These are phyloP conservation scores for Schoenoplectus triqueter DNA, from an alignment of 202 grass and related monocot genomes.

Conservation along the genomic window DNA sequence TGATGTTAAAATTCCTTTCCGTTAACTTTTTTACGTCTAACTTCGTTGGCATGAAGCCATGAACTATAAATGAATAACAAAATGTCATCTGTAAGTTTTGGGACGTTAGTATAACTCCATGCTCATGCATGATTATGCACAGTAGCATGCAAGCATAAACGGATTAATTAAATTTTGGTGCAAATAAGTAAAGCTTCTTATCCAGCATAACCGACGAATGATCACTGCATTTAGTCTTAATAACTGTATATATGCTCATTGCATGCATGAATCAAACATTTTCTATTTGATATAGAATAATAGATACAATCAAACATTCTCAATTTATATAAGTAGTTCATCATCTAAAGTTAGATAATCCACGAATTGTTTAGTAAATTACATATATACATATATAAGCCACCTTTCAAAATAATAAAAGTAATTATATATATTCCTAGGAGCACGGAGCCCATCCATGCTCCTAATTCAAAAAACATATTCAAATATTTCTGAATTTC, in stretches of 20 bases:
- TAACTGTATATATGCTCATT: neutral
- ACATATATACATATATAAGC: neutral
- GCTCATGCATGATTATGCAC: constrained; percentile 23
- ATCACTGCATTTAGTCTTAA: neutral
- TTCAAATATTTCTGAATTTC: no score
- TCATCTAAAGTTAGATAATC: neutral
- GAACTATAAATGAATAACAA: neutral
- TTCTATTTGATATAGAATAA: no score
- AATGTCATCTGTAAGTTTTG: neutral
- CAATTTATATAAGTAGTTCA: neutral
- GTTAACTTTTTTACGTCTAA: neutral
- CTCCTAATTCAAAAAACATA: no score
- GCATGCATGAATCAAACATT: neutral
- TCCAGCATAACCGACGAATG: neutral
- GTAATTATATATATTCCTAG: neutral
- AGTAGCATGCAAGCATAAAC: constrained; percentile 38
- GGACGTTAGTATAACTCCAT: constrained; percentile 17
- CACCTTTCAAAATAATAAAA: neutral
- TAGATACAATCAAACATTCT: no score
- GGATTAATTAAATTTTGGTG: neutral
- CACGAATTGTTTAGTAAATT: neutral
- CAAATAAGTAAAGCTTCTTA: neutral
- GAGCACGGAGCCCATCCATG: no score
- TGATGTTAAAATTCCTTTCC: neutral
- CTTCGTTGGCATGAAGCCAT: neutral